phyloP scores from a whole-genome alignment of 106 monocot species.

The Apostasia shenzhenica region DNA sequence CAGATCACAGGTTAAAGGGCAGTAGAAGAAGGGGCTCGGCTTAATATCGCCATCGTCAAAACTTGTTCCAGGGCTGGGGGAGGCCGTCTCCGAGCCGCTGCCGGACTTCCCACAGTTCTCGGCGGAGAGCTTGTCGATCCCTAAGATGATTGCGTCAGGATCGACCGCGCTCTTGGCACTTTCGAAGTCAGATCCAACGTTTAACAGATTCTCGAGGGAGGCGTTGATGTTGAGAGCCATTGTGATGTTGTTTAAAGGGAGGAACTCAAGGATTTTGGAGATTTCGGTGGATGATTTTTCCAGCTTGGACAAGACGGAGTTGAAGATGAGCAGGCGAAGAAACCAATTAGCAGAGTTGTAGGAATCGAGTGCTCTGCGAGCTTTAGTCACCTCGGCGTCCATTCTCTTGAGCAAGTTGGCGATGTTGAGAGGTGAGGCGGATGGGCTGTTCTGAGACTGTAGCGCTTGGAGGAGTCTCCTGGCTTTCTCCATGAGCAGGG shows the following conservation, averaged over 20 bases:
- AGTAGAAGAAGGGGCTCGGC: constrained; percentile 11
- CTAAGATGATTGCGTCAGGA: not conserved
- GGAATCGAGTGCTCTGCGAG: not conserved
- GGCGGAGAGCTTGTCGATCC: not conserved
- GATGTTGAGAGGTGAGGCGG: too few relatives aligned
- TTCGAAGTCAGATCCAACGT: not conserved
- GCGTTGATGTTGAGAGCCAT: not conserved
- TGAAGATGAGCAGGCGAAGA: not conserved
- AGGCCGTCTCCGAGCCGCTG: not conserved
- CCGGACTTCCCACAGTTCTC: not conserved
- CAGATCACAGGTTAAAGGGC: constrained; percentile 1
- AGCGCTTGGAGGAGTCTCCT: not conserved
- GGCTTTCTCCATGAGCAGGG: not conserved
- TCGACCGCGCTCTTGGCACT: not conserved
- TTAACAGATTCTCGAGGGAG: not conserved
- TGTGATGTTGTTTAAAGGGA: not conserved
- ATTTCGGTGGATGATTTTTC: constrained; percentile 2
- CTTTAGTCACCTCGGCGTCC: constrained; percentile 4
- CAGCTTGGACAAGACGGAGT: constrained; percentile 3
- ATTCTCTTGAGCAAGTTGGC: not conserved
- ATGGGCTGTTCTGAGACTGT: not conserved
- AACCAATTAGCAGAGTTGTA: constrained; percentile 2
- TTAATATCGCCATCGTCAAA: not conserved
- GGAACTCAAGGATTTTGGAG: not conserved
- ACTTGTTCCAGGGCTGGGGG: not conserved